Percentiles rank a stretch among this genome's conserved stretches.
Conservation (phyloP, 2,329 filamentous ascomycete genomes). For the Cytospora mali region DNA sequence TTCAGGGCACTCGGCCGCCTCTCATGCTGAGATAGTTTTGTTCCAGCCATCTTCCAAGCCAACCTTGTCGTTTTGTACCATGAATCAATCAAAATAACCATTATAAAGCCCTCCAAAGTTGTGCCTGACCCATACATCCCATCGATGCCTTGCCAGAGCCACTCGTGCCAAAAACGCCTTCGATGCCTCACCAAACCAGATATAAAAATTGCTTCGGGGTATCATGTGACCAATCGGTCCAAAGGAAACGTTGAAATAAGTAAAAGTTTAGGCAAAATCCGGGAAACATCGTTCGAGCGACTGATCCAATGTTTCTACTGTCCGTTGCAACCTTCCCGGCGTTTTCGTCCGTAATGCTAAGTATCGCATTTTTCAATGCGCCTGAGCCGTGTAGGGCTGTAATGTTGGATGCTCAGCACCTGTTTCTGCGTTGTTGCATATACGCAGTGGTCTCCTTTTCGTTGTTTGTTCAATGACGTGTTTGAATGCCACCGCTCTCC, state of each 20-base stretch:
- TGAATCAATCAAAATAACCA: neutral
- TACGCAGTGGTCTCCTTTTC: conserved; percentile 32
- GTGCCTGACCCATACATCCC: neutral
- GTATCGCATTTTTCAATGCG: conserved; percentile 36
- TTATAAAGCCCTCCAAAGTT: neutral
- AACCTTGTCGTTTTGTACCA: neutral
- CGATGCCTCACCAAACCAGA: conserved; percentile 21
- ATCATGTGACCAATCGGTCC: conserved; percentile 19
- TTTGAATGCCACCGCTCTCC: conserved; percentile 28
- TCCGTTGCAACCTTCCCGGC: conserved; percentile 24
- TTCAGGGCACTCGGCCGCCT: neutral
- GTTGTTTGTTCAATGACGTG: conserved; percentile 30
- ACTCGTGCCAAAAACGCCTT: conserved; percentile 18
- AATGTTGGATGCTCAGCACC: conserved; percentile 24
- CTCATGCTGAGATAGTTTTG: neutral
- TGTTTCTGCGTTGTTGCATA: conserved; percentile 29
- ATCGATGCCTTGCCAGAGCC: neutral
- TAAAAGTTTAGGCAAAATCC: conserved; percentile 11
- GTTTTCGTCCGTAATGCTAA: conserved; percentile 32
- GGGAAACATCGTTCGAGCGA: conserved; percentile 18
- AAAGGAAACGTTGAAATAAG: conserved; percentile 10
- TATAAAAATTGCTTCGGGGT: conserved; percentile 21
- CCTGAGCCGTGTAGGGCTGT: conserved; percentile 14
- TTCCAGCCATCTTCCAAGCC: neutral
- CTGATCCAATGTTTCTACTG: conserved; percentile 25